Conservation (phyloP, 352 stramenopile species). For the Phytophthora citrophthora region DNA sequence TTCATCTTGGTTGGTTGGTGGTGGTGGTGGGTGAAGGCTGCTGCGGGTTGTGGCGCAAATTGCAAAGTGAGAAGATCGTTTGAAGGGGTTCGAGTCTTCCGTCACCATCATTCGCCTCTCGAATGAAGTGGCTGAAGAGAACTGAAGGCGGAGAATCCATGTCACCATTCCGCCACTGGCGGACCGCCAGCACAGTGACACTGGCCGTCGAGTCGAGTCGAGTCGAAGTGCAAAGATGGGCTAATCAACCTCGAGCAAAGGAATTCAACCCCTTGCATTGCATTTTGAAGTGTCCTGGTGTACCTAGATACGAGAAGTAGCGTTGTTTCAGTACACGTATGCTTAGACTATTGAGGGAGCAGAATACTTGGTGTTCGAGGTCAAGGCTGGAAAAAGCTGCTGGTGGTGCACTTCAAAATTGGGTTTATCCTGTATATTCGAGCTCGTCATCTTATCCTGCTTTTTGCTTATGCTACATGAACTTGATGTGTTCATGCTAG, state of each 20-base stretch:
- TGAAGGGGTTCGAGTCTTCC: background rate
- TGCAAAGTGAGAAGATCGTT: slow-evolving; percentile 18
- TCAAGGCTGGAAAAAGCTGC: background rate
- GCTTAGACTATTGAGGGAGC: too few species aligned
- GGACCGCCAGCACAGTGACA: too few species aligned
- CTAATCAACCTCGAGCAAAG: too few species aligned
- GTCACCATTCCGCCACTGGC: background rate
- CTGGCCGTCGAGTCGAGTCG: too few species aligned
- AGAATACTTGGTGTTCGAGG: too few species aligned
- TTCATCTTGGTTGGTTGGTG: slow-evolving; percentile 14
- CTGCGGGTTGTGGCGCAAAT: slow-evolving; percentile 12
- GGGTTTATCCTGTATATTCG: background rate
- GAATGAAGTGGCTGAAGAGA: slow-evolving; percentile 11
- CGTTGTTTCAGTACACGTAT: too few species aligned
- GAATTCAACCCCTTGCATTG: too few species aligned
- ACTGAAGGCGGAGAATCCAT: slow-evolving; percentile 8
- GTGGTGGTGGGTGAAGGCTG: slow-evolving; percentile 1
- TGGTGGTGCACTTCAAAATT: background rate
- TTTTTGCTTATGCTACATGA: background rate
- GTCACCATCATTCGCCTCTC: slow-evolving; percentile 2
- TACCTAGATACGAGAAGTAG: too few species aligned
- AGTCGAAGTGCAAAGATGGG: too few species aligned
- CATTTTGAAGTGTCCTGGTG: too few species aligned
- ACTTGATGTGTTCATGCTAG: background rate
- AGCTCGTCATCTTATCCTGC: background rate